Conservation (phyloP, 2,329 filamentous ascomycete genomes). For the Penicillium sp. region DNA sequence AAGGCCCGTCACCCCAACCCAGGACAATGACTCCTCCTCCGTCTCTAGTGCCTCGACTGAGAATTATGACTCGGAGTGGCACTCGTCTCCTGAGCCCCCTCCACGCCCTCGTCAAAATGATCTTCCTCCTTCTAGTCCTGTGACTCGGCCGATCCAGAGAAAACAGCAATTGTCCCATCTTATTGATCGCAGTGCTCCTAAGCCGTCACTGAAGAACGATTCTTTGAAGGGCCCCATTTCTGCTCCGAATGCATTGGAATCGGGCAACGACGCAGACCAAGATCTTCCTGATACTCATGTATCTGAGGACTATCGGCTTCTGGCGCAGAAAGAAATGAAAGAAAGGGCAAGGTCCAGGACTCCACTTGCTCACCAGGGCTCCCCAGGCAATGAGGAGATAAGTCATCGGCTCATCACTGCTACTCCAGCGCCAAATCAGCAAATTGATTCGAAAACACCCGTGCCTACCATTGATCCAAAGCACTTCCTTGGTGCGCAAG, state of each 20-base stretch:
- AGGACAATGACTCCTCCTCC: constrained; percentile 19
- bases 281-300: not conserved
- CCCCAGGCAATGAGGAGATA: not conserved
- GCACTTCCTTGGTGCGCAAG: not conserved
- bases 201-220: not conserved
- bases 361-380: not conserved
- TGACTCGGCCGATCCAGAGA: not conserved
- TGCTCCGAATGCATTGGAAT: not conserved
- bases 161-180: not conserved
- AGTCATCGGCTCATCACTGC: not conserved
- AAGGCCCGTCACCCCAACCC: constrained; percentile 8
- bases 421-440: not conserved
- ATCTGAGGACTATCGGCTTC: not conserved
- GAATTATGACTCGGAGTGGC: constrained; percentile 15
- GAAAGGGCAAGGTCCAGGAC: not conserved
- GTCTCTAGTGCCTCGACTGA: not conserved
- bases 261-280: not conserved
- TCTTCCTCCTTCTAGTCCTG: constrained; percentile 1
- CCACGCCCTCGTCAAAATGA: not conserved
- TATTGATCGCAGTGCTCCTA: not conserved
- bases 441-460: not conserved
- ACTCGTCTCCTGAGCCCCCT: constrained; percentile 10
- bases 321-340: not conserved
- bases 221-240: not conserved
- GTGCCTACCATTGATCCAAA: too few species aligned